Percentiles rank a stretch among this genome's conserved stretches.
Conservation (phyloP, 768 basidiomycete genomes). For the Stropharia rugosoannulata region DNA sequence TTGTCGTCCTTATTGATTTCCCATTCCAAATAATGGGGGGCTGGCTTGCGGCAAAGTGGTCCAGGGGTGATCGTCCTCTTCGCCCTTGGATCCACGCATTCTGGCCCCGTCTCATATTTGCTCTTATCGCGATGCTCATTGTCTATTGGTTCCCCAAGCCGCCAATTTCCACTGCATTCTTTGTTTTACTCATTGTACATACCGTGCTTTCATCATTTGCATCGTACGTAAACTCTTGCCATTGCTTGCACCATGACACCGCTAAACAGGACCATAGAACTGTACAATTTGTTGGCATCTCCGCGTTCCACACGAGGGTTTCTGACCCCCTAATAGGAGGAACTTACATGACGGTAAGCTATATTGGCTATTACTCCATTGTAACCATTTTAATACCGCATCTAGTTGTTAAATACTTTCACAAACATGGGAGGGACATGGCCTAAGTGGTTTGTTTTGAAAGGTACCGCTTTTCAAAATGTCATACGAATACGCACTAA, state of each 20-base stretch:
- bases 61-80: slow-evolving; percentile 73
- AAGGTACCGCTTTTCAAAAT: slow-evolving; percentile 44
- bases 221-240: slow-evolving; percentile 51
- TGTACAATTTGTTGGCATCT: slow-evolving; percentile 98
- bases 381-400: neutral
- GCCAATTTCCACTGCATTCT: slow-evolving; percentile 74
- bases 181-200: slow-evolving; percentile 74
- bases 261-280: slow-evolving; percentile 50
- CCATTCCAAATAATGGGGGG: slow-evolving; percentile 96
- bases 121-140: slow-evolving; percentile 68
- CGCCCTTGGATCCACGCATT: slow-evolving; percentile 91
- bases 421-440: slow-evolving; percentile 97
- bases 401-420: slow-evolving; percentile 90
- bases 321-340: slow-evolving; percentile 97
- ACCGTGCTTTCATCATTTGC: slow-evolving; percentile 85
- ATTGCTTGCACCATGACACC: neutral
- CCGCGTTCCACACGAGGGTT: slow-evolving; percentile 97
- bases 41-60: slow-evolving; percentile 93
- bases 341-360: slow-evolving; percentile 95
- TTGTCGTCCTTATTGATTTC: slow-evolving; percentile 94
- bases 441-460: slow-evolving; percentile 96
- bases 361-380: neutral
- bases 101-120: slow-evolving; percentile 81
- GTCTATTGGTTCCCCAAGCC: slow-evolving; percentile 84
- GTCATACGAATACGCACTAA: slow-evolving; percentile 8